Conservation (phyloP, 139 green algal genomes). For the Chlorella sorokiniana region DNA sequence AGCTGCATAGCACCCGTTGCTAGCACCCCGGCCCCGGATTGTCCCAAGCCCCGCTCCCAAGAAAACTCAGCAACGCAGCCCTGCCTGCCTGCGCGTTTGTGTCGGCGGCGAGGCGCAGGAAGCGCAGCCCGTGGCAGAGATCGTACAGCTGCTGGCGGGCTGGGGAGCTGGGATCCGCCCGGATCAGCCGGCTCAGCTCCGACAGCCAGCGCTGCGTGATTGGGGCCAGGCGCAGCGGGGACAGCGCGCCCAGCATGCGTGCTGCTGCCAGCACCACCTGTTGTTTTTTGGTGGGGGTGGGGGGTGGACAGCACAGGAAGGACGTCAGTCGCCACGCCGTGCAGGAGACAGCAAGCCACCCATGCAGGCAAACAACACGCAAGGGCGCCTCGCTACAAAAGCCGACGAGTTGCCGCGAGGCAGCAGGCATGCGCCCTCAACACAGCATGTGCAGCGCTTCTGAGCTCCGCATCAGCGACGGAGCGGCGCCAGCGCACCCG, state of each 20-base stretch:
- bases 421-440: no score
- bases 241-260: constrained; percentile 49
- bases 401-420: no score
- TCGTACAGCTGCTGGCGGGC: constrained; percentile 41
- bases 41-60: no score
- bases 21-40: no score
- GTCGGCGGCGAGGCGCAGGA: constrained; percentile 47
- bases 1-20: no score
- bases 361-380: no score
- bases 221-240: constrained; percentile 37
- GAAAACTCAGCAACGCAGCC: neutral
- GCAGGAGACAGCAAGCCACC: no score
- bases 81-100: constrained; percentile 30
- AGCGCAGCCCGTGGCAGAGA: constrained; percentile 49
- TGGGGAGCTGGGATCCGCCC: constrained; percentile 42
- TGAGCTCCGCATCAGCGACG: neutral
- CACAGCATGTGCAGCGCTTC: no score
- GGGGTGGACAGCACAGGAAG: no score
- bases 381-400: no score
- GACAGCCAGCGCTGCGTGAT: constrained; percentile 40
- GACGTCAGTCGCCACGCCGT: no score
- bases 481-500: neutral
- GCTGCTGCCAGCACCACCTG: constrained; percentile 35
- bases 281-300: neutral
- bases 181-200: constrained; percentile 59